Evolutionary conservation across 371 early-diverging fungal species (phyloP).

Genomic region (Mucor circinelloides): DNA sequence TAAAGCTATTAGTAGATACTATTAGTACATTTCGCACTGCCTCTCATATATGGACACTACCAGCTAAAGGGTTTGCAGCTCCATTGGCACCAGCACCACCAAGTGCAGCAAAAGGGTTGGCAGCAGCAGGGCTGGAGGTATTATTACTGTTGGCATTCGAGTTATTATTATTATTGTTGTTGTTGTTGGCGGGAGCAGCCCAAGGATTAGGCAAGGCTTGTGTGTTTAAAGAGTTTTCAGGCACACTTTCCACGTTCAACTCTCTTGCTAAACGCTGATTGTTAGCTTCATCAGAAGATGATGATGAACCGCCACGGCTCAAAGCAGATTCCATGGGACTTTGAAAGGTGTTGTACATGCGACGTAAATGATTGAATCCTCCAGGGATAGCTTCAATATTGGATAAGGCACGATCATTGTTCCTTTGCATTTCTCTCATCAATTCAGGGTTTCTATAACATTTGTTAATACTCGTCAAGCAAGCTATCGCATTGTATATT

Average conservation of each 20-base stretch:
- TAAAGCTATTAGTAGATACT: slow-evolving; percentile 8
- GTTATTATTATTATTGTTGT: background rate
- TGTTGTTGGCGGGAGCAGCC: slow-evolving; percentile 46
- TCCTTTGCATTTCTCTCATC: slow-evolving; percentile 82
- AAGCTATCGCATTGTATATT: background rate
- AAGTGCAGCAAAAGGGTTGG: slow-evolving; percentile 15
- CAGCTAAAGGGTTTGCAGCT: slow-evolving; percentile 48
- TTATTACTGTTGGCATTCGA: background rate
- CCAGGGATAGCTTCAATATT: slow-evolving; percentile 85
- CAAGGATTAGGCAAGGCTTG: slow-evolving; percentile 89
- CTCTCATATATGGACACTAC: slow-evolving; percentile 24
- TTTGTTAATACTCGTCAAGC: no score
- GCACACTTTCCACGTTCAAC: slow-evolving; percentile 65
- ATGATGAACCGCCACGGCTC: slow-evolving; percentile 24
- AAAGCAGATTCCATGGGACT: slow-evolving; percentile 69
- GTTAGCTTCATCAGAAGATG: slow-evolving; percentile 65
- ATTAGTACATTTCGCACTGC: background rate
- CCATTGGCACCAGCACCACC: slow-evolving; percentile 3
- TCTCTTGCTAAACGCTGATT: slow-evolving; percentile 69
- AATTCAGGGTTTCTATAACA: slow-evolving; percentile 73
- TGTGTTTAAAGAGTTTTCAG: slow-evolving; percentile 69
- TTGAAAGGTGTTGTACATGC: slow-evolving; percentile 78
- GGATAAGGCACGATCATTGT: slow-evolving; percentile 86
- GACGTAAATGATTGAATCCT: slow-evolving; percentile 81
- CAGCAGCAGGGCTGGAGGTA: slow-evolving; percentile 6